Evolutionary conservation across 139 green algal species (phyloP).

Genomic region (Chlorella sp.): DNA sequence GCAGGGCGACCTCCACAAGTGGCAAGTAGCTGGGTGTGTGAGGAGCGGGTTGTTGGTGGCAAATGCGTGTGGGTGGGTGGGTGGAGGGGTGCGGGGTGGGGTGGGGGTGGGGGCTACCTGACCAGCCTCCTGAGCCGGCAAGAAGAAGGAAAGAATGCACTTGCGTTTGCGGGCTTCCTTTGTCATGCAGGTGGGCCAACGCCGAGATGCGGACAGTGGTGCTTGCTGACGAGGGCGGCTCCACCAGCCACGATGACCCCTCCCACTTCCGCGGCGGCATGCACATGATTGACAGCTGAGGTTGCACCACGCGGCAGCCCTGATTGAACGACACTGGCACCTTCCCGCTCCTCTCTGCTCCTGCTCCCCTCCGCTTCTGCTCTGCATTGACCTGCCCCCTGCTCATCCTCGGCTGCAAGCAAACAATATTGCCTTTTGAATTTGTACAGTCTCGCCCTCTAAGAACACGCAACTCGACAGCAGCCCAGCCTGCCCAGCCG

Average conservation of each 20-base stretch:
- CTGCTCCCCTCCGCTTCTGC: neutral
- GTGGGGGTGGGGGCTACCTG: too few relatives aligned
- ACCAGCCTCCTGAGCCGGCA: too few relatives aligned
- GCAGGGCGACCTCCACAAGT: conserved; percentile 45
- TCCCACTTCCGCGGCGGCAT: conserved; percentile 29
- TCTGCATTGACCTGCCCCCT: neutral
- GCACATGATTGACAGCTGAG: neutral
- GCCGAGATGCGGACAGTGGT: conserved; percentile 60
- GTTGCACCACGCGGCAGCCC: neutral
- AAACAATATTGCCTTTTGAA: too few relatives aligned
- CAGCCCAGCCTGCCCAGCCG: too few relatives aligned
- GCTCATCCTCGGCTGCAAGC: neutral
- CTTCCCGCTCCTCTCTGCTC: neutral
- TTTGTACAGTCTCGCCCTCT: too few relatives aligned
- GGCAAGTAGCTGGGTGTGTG: too few relatives aligned
- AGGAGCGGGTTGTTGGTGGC: too few relatives aligned
- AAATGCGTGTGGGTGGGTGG: too few relatives aligned
- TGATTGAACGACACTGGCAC: neutral
- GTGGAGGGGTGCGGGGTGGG: neutral
- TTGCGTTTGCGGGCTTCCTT: too few relatives aligned
- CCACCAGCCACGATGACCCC: conserved; percentile 14
- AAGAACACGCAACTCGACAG: too few relatives aligned
- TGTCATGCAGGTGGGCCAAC: conserved; percentile 59
- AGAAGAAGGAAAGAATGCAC: too few relatives aligned
- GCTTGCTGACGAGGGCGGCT: conserved; percentile 39